phyloP scores from a whole-genome alignment of 148 eudicot genomes.

The Arctostaphylos glauca region DNA sequence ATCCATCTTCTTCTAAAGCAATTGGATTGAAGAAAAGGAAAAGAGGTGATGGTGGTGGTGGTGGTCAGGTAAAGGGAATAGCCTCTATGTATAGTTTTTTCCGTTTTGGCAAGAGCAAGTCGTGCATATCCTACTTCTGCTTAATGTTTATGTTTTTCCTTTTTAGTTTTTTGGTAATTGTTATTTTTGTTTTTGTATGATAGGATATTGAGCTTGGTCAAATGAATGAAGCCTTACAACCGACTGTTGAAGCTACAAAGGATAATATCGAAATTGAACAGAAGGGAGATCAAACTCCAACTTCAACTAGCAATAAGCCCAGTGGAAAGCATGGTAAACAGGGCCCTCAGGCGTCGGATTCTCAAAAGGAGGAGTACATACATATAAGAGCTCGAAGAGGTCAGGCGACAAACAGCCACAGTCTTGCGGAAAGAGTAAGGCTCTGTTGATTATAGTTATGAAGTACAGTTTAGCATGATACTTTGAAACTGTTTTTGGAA shows the following conservation, averaged over 20 bases:
- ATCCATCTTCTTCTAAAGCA: slow-evolving; percentile 41
- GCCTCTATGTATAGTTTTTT: not conserved
- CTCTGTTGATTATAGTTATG: not conserved
- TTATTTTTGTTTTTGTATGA: slow-evolving; percentile 3
- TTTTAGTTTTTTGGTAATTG: not conserved
- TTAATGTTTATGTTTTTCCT: not conserved
- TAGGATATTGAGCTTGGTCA: slow-evolving; percentile 59
- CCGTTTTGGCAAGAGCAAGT: not conserved
- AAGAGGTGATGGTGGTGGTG: slow-evolving; percentile 46
- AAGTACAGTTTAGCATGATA: not conserved
- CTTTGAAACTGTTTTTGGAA: not conserved
- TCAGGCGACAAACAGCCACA: slow-evolving; percentile 98
- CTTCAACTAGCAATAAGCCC: slow-evolving; percentile 42
- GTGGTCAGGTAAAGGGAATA: slow-evolving; percentile 50
- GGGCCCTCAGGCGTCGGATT: slow-evolving; percentile 62
- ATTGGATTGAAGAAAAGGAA: slow-evolving; percentile 67
- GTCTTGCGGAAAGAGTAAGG: slow-evolving; percentile 91
- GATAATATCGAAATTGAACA: slow-evolving; percentile 37
- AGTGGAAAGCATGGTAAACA: slow-evolving; percentile 67
- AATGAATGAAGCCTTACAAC: slow-evolving; percentile 40
- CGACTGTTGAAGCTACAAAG: slow-evolving; percentile 44
- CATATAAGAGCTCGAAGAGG: slow-evolving; percentile 97
- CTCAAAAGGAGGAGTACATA: slow-evolving; percentile 78
- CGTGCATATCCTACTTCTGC: not conserved
- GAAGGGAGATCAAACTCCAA: slow-evolving; percentile 46